These are phyloP conservation scores for Botryotinia convoluta DNA, from an alignment of 2,329 filamentous ascomycete genomes.

Conservation along the genomic window DNA sequence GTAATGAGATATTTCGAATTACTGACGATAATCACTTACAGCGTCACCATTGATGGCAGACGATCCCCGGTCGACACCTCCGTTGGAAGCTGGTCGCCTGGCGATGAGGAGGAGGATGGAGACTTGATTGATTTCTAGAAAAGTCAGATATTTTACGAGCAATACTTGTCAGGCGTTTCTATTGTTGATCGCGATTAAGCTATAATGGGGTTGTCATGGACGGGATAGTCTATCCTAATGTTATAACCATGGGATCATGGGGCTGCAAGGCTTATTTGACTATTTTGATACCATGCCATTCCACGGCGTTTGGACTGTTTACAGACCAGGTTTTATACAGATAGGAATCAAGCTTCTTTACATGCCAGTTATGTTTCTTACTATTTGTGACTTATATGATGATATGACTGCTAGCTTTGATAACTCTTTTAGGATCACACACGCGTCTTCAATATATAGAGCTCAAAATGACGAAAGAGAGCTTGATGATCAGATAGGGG, in stretches of 20 bases:
- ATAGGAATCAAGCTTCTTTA: neutral
- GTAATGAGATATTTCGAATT: rapidly evolving
- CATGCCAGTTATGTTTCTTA: too few relatives aligned
- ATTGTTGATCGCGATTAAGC: too few relatives aligned
- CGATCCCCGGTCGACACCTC: neutral
- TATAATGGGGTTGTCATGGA: neutral
- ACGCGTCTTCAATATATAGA: rapidly evolving
- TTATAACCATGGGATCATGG: neutral
- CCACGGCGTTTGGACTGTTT: neutral
- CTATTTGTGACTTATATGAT: neutral
- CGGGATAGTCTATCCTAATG: neutral
- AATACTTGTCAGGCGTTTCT: neutral
- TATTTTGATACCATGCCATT: neutral
- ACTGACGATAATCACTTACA: neutral
- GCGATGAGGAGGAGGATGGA: neutral
- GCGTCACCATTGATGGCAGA: neutral
- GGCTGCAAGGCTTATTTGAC: rapidly evolving
- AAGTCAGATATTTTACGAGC: rapidly evolving
- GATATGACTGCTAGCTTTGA: neutral
- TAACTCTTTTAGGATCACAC: rapidly evolving
- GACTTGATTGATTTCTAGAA: neutral
- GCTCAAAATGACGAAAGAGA: neutral
- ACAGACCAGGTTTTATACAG: rapidly evolving
- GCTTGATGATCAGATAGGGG: neutral
- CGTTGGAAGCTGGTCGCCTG: neutral